Percentiles rank a stretch among this genome's conserved stretches.
Evolutionary conservation across 768 basidiomycete species (phyloP).

Genomic region (Podaxis carcinomalis): DNA sequence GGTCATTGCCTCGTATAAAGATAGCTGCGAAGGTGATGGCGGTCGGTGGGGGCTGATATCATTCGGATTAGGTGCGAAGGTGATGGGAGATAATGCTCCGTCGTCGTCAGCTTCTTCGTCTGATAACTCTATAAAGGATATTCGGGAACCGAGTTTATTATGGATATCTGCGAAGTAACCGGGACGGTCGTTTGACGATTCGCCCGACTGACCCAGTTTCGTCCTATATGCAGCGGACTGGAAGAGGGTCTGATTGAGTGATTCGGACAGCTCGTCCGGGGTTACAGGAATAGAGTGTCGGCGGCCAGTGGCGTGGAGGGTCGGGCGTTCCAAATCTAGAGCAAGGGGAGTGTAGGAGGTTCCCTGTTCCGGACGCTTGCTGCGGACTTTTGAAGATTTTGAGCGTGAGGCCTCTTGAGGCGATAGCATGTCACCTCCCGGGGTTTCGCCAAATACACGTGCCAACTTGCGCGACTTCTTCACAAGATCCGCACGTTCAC

Average conservation of each 20-base stretch:
- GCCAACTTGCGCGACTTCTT: constrained; percentile 73
- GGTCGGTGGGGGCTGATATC: constrained; percentile 22
- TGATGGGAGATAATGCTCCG: constrained; percentile 29
- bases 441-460: constrained; percentile 74
- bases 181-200: constrained; percentile 17
- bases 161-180: constrained; percentile 10
- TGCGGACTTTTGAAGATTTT: background rate
- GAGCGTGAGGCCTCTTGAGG: constrained; percentile 22
- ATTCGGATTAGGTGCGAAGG: constrained; percentile 16
- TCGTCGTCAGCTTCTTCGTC: constrained; percentile 48
- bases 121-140: constrained; percentile 65
- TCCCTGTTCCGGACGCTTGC: background rate
- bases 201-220: constrained; percentile 12
- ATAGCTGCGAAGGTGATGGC: constrained; percentile 37
- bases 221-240: constrained; percentile 17
- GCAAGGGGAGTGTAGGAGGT: constrained; percentile 15
- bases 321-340: constrained; percentile 8
- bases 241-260: constrained; percentile 9
- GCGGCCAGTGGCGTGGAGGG: constrained; percentile 19
- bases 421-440: constrained; percentile 38
- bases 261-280: constrained; percentile 34
- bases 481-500: constrained; percentile 69
- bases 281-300: constrained; percentile 55
- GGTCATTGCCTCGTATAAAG: constrained; percentile 44
- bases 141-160: constrained; percentile 28